A percentile compares a stretch with the other conserved stretches of the same genome.
These are phyloP conservation scores for Ascoidea rubescens DNA, from an alignment of 805 yeast species.

Conservation along the genomic window DNA sequence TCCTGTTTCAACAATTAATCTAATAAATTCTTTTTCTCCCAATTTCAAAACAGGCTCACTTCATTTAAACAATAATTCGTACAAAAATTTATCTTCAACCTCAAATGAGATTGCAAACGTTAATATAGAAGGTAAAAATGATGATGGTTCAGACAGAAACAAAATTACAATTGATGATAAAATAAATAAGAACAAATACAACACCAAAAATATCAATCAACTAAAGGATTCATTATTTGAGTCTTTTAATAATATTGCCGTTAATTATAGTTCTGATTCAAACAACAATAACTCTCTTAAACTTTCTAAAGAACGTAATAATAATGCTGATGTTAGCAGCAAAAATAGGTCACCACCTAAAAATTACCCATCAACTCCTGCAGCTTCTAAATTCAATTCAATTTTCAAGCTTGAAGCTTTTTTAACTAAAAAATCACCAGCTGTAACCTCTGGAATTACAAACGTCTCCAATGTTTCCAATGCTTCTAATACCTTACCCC, in stretches of 20 bases:
- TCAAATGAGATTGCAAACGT: background rate
- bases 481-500: background rate
- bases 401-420: background rate
- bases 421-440: background rate
- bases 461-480: background rate
- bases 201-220: background rate
- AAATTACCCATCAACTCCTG: no score
- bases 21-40: background rate
- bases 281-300: background rate
- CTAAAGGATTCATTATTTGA: no score
- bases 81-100: background rate
- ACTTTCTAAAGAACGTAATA: background rate
- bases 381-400: no score
- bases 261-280: background rate
- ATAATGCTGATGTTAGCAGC: background rate
- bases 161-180: no score
- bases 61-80: background rate
- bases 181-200: no score
- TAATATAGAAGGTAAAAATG: background rate
- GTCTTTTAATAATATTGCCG: background rate
- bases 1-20: background rate
- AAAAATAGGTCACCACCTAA: background rate
- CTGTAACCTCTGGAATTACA: background rate
- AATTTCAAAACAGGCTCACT: background rate
- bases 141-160: background rate